A percentile compares a stretch with the other conserved stretches of the same genome.
Evolutionary conservation across 164 flowering plant species (phyloP).

Genomic region (Cinnamomum micranthum): DNA sequence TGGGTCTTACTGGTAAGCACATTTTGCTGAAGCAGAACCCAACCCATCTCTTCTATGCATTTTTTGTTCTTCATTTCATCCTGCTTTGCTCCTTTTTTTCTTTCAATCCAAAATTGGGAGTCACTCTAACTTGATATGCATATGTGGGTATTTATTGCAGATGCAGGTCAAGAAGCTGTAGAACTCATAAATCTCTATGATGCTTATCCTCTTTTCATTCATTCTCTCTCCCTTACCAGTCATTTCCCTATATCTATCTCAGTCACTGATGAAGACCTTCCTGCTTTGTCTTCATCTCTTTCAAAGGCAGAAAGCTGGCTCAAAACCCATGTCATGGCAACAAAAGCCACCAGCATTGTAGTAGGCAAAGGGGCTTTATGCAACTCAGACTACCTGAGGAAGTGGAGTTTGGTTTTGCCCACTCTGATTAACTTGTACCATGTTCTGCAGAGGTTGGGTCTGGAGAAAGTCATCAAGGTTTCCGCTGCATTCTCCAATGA

Average conservation of each 20-base stretch:
- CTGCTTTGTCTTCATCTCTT: constrained; percentile 50
- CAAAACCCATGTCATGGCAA: constrained; percentile 48
- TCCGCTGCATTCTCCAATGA: constrained; percentile 44
- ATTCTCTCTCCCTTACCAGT: constrained; percentile 11
- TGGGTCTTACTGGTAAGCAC: constrained; percentile 12
- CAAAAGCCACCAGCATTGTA: constrained; percentile 58
- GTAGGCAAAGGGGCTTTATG: constrained; percentile 51
- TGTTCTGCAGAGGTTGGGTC: constrained; percentile 72
- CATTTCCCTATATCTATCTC: constrained; percentile 38
- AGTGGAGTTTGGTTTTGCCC: constrained; percentile 41
- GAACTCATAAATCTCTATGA: constrained; percentile 32
- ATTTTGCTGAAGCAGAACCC: not conserved
- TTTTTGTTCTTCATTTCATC: not conserved
- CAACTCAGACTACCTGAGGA: constrained; percentile 25
- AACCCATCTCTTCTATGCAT: not conserved
- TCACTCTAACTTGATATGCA: not conserved
- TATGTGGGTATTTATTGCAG: constrained; percentile 23
- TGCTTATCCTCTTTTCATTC: constrained; percentile 19
- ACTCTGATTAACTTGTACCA: constrained; percentile 54
- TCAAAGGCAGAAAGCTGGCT: constrained; percentile 72
- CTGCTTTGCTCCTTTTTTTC: not conserved
- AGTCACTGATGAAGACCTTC: constrained; percentile 35
- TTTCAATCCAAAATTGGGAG: no score
- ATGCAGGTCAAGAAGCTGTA: constrained; percentile 44
- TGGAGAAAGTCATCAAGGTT: constrained; percentile 58